phyloP scores from a whole-genome alignment of 331 rosid genomes.

The Pyracantha coccinea region DNA sequence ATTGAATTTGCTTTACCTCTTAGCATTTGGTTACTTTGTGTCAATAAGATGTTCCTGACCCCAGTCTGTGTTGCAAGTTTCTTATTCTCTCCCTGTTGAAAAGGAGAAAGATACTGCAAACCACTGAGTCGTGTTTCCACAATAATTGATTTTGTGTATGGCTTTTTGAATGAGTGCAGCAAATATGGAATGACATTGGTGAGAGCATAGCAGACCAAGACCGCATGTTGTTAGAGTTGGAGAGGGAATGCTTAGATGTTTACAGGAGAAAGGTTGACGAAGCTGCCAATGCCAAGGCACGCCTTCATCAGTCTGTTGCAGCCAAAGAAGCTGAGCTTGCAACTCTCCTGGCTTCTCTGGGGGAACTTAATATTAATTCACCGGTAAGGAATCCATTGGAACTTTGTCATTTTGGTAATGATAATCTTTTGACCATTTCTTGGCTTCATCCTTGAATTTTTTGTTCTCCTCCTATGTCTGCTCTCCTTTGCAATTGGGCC shows the following conservation, averaged over 20 bases:
- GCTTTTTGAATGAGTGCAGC: slow-evolving; percentile 38
- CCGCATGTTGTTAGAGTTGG: slow-evolving; percentile 75
- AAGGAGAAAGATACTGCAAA: not conserved
- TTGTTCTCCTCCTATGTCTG: not conserved
- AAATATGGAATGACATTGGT: slow-evolving; percentile 95
- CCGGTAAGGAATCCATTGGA: slow-evolving; percentile 40
- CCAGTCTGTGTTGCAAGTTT: not conserved
- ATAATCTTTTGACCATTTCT: not conserved
- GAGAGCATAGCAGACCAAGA: slow-evolving; percentile 76
- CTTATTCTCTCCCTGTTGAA: not conserved
- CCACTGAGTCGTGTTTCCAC: not conserved
- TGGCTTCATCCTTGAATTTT: not conserved
- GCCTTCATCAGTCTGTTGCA: slow-evolving; percentile 83
- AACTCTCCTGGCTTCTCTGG: slow-evolving; percentile 79
- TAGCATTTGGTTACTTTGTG: not conserved
- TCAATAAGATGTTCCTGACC: not conserved
- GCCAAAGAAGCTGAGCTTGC: slow-evolving; percentile 98
- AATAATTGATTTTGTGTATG: slow-evolving; percentile 3
- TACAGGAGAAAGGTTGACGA: slow-evolving; percentile 88
- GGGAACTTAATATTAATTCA: slow-evolving; percentile 70
- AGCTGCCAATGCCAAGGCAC: slow-evolving; percentile 82
- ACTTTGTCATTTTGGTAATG: not conserved
- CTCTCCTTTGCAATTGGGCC: not conserved
- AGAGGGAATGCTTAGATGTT: slow-evolving; percentile 92
- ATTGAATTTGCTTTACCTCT: not conserved